phyloP scores from a whole-genome alignment of 129 eudicot genomes.

The Pulicaria dysenterica region DNA sequence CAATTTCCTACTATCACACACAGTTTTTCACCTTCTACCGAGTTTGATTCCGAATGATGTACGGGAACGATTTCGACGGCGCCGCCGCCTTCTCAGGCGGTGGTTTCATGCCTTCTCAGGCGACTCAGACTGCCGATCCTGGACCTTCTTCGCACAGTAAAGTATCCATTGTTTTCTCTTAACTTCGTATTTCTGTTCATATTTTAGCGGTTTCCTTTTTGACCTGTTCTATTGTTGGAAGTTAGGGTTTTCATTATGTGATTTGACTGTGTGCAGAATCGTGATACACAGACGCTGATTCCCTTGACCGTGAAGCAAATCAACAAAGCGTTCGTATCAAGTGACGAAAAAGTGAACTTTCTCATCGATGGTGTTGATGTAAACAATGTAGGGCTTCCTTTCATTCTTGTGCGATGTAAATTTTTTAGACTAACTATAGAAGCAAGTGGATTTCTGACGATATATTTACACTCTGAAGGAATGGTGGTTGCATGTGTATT shows the following conservation, averaged over 20 bases:
- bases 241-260: conserved; percentile 6
- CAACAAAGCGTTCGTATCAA: conserved; percentile 47
- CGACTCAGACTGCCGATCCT: conserved; percentile 73
- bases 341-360: conserved; percentile 62
- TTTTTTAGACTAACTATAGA: neutral
- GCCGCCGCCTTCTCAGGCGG: conserved; percentile 89
- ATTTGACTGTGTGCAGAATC: conserved; percentile 46
- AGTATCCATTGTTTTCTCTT: neutral
- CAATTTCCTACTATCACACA: neutral
- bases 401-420: neutral
- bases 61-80: conserved; percentile 67
- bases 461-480: too few species aligned
- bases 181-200: neutral
- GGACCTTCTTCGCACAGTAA: conserved; percentile 44
- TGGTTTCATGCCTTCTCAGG: conserved; percentile 81
- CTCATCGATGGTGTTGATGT: conserved; percentile 74
- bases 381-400: conserved; percentile 52
- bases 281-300: conserved; percentile 64
- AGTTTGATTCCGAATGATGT: conserved; percentile 40
- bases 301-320: conserved; percentile 90
- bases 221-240: neutral
- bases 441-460: too few species aligned
- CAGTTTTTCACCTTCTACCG: neutral
- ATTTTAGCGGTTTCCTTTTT: neutral
- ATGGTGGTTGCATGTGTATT: neutral